Conservation (phyloP, 306 rosid species). For the Senna tora region DNA sequence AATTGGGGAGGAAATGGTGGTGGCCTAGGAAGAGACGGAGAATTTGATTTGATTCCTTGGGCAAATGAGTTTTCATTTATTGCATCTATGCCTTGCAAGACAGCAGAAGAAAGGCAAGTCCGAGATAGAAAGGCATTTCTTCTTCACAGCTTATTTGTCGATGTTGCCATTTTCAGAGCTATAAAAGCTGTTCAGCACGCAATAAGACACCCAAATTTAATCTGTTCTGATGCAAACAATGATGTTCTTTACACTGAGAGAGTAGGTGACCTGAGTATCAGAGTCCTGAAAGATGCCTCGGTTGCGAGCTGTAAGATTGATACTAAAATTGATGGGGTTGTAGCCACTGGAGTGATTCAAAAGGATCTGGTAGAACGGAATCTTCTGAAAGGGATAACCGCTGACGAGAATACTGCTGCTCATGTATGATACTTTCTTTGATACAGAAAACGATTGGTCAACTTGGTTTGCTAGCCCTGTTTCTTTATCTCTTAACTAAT, state of each 20-base stretch:
- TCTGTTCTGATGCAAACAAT: conserved; percentile 47
- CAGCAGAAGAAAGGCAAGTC: conserved; percentile 88
- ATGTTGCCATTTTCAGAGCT: conserved; percentile 85
- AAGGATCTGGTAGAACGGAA: conserved; percentile 74
- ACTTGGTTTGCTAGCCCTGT: conserved; percentile 21
- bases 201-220: conserved; percentile 48
- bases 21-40: conserved; percentile 81
- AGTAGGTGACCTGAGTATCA: conserved; percentile 80
- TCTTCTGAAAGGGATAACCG: conserved; percentile 92
- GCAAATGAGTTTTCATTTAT: conserved; percentile 75
- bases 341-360: conserved; percentile 66
- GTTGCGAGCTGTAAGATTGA: conserved; percentile 83
- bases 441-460: conserved; percentile 31
- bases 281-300: conserved; percentile 73
- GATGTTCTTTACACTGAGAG: conserved; percentile 54
- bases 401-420: conserved; percentile 97
- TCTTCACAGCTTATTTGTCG: conserved; percentile 91
- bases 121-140: conserved; percentile 96
- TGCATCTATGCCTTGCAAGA: conserved; percentile 93
- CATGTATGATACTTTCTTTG: conserved; percentile 69
- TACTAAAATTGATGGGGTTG: conserved; percentile 89
- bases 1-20: conserved; percentile 99
- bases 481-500: conserved; percentile 38
- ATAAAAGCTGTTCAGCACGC: conserved; percentile 65
- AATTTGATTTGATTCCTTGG: conserved; percentile 85